Evolutionary conservation across 163 green algal species (phyloP).

Genomic region (Trebouxiophyceae sp.): DNA sequence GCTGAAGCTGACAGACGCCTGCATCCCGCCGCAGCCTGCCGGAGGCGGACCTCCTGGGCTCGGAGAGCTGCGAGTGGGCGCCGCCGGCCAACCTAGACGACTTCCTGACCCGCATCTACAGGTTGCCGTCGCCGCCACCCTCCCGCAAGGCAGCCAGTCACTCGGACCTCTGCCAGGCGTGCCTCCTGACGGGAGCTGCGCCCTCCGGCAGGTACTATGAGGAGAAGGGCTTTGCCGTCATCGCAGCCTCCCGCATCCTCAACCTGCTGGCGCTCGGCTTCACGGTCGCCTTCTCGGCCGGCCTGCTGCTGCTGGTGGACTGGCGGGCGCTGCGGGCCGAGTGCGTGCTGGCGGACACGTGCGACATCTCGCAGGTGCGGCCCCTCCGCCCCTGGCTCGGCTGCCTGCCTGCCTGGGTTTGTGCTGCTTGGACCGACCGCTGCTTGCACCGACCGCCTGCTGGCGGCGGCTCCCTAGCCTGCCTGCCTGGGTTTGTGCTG

Average conservation of each 20-base stretch:
- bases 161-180: neutral
- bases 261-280: conserved; percentile 88
- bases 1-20: neutral
- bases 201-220: conserved; percentile 75
- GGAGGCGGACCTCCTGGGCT: conserved; percentile 34
- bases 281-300: conserved; percentile 65
- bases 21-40: conserved; percentile 6
- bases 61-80: conserved; percentile 63
- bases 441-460: too few species aligned
- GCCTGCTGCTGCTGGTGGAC: conserved; percentile 81
- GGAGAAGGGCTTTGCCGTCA: conserved; percentile 67
- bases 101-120: conserved; percentile 85
- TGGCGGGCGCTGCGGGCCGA: conserved; percentile 54
- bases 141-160: neutral
- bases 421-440: too few species aligned
- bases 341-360: conserved; percentile 54
- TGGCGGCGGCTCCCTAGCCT: too few species aligned
- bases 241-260: conserved; percentile 57
- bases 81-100: conserved; percentile 81
- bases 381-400: neutral
- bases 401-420: too few species aligned
- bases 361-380: conserved; percentile 44
- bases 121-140: conserved; percentile 27
- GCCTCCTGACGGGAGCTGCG: neutral
- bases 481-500: too few species aligned